These are phyloP conservation scores for Protomyces gravidus DNA, from an alignment of 1,139 yeast species.

Conservation along the genomic window DNA sequence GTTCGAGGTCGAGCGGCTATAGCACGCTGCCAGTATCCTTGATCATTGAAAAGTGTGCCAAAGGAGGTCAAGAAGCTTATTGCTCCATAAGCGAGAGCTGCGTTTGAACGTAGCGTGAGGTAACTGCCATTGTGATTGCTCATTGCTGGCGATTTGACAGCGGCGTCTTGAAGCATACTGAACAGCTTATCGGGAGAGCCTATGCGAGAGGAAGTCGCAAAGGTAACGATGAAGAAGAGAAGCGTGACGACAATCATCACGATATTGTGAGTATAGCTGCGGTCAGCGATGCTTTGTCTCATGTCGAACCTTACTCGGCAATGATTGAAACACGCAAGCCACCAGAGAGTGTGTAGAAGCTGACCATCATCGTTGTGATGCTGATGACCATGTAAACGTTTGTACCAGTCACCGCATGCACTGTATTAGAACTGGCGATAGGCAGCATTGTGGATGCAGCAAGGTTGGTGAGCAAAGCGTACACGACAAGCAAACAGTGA, in stretches of 20 bases:
- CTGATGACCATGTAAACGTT: slow-evolving; percentile 43
- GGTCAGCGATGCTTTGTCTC: neutral
- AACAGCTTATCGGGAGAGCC: slow-evolving; percentile 51
- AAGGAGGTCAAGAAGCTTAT: slow-evolving; percentile 35
- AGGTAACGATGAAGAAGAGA: slow-evolving; percentile 41
- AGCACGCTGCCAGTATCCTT: slow-evolving; percentile 41
- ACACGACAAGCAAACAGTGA: slow-evolving; percentile 44
- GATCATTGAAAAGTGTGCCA: slow-evolving; percentile 26
- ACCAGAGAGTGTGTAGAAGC: slow-evolving; percentile 48
- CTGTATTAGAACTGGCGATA: slow-evolving; percentile 42
- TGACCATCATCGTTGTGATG: slow-evolving; percentile 45
- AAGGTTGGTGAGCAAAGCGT: slow-evolving; percentile 45
- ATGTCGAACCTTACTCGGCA: slow-evolving; percentile 39
- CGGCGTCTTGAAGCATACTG: slow-evolving; percentile 45
- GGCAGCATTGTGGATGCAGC: slow-evolving; percentile 45
- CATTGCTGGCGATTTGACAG: slow-evolving; percentile 42
- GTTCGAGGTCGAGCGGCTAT: slow-evolving; percentile 45
- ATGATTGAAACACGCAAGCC: slow-evolving; percentile 50
- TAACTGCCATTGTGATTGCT: slow-evolving; percentile 50
- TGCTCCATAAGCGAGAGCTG: slow-evolving; percentile 45
- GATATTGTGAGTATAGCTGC: slow-evolving; percentile 46
- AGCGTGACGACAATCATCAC: slow-evolving; percentile 45
- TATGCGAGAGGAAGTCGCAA: slow-evolving; percentile 44
- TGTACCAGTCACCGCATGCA: slow-evolving; percentile 45
- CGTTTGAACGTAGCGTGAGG: slow-evolving; percentile 48